Percentiles rank a stretch among this genome's conserved stretches.
phyloP scores from a whole-genome alignment of 2,329 filamentous ascomycete species.

The Ploettnerulaceae sp. region DNA sequence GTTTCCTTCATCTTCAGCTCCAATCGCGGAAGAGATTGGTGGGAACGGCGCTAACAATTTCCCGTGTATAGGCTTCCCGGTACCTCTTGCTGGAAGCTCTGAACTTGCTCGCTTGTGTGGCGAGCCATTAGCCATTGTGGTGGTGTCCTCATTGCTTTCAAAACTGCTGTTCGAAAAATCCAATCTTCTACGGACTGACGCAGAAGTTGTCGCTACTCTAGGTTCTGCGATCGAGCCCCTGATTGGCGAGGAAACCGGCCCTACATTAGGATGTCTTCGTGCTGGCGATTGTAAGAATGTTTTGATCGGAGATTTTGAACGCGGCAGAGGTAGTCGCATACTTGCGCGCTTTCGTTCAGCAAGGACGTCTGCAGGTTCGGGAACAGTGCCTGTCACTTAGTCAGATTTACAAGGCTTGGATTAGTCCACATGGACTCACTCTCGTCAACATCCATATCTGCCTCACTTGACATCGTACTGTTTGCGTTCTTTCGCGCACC shows the following conservation, averaged over 20 bases:
- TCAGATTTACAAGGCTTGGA: slow-evolving; percentile 10
- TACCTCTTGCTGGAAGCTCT: slow-evolving; percentile 12
- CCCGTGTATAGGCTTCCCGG: slow-evolving; percentile 22
- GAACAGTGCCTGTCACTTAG: slow-evolving; percentile 41
- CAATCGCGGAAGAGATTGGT: slow-evolving; percentile 5
- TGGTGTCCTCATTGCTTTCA: slow-evolving; percentile 13
- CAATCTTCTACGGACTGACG: slow-evolving; percentile 31
- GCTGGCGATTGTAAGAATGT: slow-evolving; percentile 34
- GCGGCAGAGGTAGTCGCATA: slow-evolving; percentile 31
- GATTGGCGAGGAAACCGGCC: slow-evolving; percentile 30
- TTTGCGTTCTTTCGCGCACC: slow-evolving; percentile 27
- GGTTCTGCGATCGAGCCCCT: slow-evolving; percentile 28
- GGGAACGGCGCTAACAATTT: slow-evolving; percentile 16
- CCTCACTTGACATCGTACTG: slow-evolving; percentile 47
- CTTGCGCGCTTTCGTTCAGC: slow-evolving; percentile 34
- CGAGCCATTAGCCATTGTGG: slow-evolving; percentile 5
- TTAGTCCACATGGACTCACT: slow-evolving; percentile 40
- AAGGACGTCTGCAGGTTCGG: slow-evolving; percentile 43
- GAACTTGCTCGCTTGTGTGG: slow-evolving; percentile 22
- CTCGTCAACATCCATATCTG: slow-evolving; percentile 59
- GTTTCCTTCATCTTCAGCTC: slow-evolving; percentile 28
- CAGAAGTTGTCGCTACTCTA: slow-evolving; percentile 21
- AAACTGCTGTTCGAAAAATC: slow-evolving; percentile 30
- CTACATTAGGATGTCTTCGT: slow-evolving; percentile 32
- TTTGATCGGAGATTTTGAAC: slow-evolving; percentile 35